phyloP scores from a whole-genome alignment of 2,329 filamentous ascomycete genomes.

The Shiraia sp. region DNA sequence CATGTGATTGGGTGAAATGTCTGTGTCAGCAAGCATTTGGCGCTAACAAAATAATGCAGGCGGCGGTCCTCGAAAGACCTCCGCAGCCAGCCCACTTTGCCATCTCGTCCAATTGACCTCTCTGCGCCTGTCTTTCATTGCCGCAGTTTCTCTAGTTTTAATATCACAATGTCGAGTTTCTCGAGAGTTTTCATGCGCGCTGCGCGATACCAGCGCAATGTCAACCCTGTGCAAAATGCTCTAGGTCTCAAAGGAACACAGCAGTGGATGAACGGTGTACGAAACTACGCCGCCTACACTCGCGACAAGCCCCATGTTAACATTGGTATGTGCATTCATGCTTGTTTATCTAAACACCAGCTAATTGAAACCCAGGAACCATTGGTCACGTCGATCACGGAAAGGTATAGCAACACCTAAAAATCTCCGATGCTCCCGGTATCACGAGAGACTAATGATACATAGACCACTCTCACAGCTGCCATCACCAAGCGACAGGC shows the following conservation, averaged over 20 bases:
- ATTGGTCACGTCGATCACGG: slow-evolving; percentile 99
- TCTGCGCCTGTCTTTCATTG: slow-evolving; percentile 28
- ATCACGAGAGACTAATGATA: slow-evolving; percentile 12
- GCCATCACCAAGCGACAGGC: slow-evolving; percentile 98
- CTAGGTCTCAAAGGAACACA: slow-evolving; percentile 65
- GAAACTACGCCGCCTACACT: slow-evolving; percentile 72
- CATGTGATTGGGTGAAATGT: slow-evolving; percentile 21
- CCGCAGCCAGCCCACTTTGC: slow-evolving; percentile 8
- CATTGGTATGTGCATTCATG: slow-evolving; percentile 68
- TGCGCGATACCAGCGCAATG: slow-evolving; percentile 68
- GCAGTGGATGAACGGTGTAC: slow-evolving; percentile 66
- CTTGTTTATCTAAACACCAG: not conserved
- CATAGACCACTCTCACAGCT: slow-evolving; percentile 92
- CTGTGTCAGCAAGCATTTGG: slow-evolving; percentile 14
- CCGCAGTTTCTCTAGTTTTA: slow-evolving; percentile 23
- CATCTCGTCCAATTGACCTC: slow-evolving; percentile 34
- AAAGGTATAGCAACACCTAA: slow-evolving; percentile 67
- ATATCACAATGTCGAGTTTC: slow-evolving; percentile 74
- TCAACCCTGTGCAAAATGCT: slow-evolving; percentile 77
- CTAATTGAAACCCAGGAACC: slow-evolving; percentile 63
- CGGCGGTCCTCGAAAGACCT: slow-evolving; percentile 18
- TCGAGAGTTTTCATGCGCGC: slow-evolving; percentile 83
- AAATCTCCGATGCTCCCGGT: slow-evolving; percentile 20
- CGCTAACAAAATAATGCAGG: slow-evolving; percentile 40
- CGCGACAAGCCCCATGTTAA: slow-evolving; percentile 97